These are phyloP conservation scores for Mimosa bimucronata DNA, from an alignment of 306 rosid genomes.

Conservation along the genomic window DNA sequence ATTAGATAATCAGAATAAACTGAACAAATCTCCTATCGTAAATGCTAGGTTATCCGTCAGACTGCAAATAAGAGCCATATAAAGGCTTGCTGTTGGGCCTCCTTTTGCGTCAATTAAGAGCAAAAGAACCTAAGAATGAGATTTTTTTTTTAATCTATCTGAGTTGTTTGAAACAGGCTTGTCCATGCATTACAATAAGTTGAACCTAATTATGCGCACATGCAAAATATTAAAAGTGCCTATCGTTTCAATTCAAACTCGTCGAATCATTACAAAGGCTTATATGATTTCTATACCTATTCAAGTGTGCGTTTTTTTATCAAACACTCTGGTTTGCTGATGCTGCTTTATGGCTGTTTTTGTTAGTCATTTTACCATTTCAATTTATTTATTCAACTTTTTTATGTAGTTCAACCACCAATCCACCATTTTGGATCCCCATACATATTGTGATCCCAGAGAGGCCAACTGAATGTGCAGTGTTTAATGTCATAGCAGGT, in stretches of 20 bases:
- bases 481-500: slow-evolving; percentile 91
- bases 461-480: slow-evolving; percentile 93
- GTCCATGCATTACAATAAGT: slow-evolving; percentile 16
- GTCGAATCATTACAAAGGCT: neutral
- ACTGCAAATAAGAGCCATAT: neutral
- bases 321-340: slow-evolving; percentile 24
- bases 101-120: neutral
- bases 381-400: slow-evolving; percentile 27
- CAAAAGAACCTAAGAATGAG: slow-evolving; percentile 4
- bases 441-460: slow-evolving; percentile 91
- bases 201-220: slow-evolving; percentile 3
- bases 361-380: slow-evolving; percentile 26
- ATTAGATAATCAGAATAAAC: neutral
- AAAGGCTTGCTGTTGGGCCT: neutral
- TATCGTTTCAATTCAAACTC: slow-evolving; percentile 20
- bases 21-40: neutral
- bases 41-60: neutral
- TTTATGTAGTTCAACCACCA: slow-evolving; percentile 67
- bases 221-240: neutral
- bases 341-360: slow-evolving; percentile 23
- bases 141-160: neutral
- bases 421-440: slow-evolving; percentile 96
- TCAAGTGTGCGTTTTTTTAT: slow-evolving; percentile 1
- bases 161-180: slow-evolving; percentile 17
- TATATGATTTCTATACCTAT: slow-evolving; percentile 14